Evolutionary conservation across 2,329 filamentous ascomycete species (phyloP).

Genomic region (Cryphonectria carpinicola): DNA sequence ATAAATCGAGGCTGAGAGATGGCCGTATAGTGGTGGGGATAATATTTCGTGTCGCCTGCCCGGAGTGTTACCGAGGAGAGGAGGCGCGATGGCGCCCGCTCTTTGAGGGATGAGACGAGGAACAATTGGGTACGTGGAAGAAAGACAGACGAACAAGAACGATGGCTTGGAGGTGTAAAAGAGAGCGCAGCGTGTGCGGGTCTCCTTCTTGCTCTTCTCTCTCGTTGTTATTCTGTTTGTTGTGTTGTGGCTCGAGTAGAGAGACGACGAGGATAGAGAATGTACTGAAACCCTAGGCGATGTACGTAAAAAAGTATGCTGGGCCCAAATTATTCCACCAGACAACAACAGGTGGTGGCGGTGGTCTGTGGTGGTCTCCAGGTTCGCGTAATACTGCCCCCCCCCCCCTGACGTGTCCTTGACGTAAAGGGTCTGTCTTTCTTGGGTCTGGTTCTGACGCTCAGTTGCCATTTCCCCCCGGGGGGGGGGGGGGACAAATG

Average conservation of each 20-base stretch:
- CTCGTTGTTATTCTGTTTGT: neutral
- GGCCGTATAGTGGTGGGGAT: neutral
- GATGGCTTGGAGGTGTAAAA: neutral
- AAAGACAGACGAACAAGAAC: neutral
- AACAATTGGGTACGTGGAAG: neutral
- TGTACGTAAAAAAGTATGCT: too few species aligned
- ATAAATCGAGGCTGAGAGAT: neutral
- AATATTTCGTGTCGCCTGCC: neutral
- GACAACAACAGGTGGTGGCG: too few species aligned
- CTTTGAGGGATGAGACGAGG: neutral
- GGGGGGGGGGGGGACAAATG: neutral
- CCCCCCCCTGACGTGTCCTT: neutral
- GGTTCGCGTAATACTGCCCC: neutral
- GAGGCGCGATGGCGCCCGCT: neutral
- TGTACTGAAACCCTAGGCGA: neutral
- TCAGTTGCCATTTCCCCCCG: neutral
- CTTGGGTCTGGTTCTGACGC: neutral
- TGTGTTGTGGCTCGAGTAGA: neutral
- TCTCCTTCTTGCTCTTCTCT: neutral
- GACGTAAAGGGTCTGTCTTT: neutral
- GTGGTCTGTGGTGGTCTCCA: neutral
- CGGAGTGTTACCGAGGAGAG: neutral
- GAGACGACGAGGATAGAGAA: neutral
- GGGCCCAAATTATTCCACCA: too few species aligned
- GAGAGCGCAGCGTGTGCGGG: neutral